Conservation (phyloP, 2,329 filamentous ascomycete species). For the Diaporthe ampelina region DNA sequence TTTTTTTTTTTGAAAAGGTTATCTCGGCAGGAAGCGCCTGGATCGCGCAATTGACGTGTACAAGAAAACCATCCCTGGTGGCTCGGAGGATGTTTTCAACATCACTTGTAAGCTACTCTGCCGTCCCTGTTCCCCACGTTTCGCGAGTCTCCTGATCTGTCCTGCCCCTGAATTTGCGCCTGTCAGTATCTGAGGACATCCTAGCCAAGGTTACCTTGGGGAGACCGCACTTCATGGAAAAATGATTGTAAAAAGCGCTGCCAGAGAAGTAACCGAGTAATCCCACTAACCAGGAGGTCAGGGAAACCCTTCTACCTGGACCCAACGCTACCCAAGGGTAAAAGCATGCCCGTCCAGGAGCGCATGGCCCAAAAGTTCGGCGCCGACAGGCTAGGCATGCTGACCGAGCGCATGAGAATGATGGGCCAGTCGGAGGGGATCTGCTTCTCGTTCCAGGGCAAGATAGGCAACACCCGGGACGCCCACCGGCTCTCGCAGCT, state of each 20-base stretch:
- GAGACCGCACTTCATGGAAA: not conserved
- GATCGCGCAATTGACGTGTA: constrained; percentile 79
- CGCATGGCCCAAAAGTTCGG: constrained; percentile 78
- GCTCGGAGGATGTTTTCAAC: constrained; percentile 75
- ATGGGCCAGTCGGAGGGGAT: constrained; percentile 78
- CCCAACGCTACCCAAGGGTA: constrained; percentile 66
- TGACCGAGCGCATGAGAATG: constrained; percentile 68
- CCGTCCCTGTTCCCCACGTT: not conserved
- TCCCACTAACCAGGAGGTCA: not conserved
- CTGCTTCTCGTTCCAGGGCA: constrained; percentile 78
- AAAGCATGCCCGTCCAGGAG: constrained; percentile 59
- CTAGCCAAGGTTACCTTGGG: not conserved
- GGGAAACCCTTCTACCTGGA: constrained; percentile 84
- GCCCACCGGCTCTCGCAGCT: constrained; percentile 84
- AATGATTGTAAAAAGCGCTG: not conserved
- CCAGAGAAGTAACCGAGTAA: not conserved
- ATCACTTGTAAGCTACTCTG: constrained; percentile 66
- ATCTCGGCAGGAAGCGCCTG: constrained; percentile 83
- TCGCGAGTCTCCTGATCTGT: too few relatives aligned
- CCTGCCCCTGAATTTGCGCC: not conserved
- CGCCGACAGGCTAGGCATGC: constrained; percentile 67
- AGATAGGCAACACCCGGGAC: constrained; percentile 82
- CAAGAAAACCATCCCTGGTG: constrained; percentile 71
- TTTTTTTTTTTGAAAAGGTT: constrained; percentile 72
- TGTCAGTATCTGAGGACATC: not conserved